Evolutionary conservation across 2,329 filamentous ascomycete species (phyloP).

Genomic region (Monilinia fructigena): DNA sequence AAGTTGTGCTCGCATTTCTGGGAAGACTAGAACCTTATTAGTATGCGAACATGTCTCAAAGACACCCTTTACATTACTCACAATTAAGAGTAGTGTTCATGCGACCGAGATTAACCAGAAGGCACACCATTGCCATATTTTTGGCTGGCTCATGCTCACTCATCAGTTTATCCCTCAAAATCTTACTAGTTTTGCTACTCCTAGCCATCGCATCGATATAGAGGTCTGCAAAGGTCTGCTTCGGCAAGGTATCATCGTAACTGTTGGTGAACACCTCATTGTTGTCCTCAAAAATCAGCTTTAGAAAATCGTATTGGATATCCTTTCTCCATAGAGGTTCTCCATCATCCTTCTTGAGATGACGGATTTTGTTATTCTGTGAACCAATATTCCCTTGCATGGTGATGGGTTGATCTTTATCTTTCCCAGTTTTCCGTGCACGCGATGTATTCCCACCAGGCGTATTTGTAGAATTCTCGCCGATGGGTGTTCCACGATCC

Average conservation of each 20-base stretch:
- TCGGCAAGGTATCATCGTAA: conserved; percentile 58
- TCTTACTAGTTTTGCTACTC: conserved; percentile 99
- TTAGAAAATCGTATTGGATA: conserved; percentile 85
- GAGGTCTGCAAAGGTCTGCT: conserved; percentile 85
- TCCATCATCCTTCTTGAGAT: conserved; percentile 86
- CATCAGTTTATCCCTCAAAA: conserved; percentile 92
- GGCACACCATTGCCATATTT: conserved; percentile 98
- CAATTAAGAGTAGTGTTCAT: conserved; percentile 99
- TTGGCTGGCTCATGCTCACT: conserved; percentile 89
- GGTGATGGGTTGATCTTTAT: conserved; percentile 36
- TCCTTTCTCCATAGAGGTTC: conserved; percentile 84
- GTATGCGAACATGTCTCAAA: conserved; percentile 23
- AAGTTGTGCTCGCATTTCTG: conserved; percentile 96
- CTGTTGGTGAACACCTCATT: conserved; percentile 82
- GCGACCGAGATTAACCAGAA: conserved; percentile 92
- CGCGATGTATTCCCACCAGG: conserved; percentile 29
- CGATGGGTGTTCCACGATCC: conserved; percentile 35
- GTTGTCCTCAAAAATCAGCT: conserved; percentile 74
- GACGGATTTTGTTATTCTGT: conserved; percentile 63
- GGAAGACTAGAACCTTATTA: conserved; percentile 70
- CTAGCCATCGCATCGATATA: conserved; percentile 98
- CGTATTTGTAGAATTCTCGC: conserved; percentile 29
- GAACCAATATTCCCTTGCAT: conserved; percentile 19
- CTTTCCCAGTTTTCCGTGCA: conserved; percentile 26
- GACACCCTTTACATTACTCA: conserved; percentile 46